These are phyloP conservation scores for Cryphonectria carpinicola DNA, from an alignment of 2,329 filamentous ascomycete genomes.

Conservation along the genomic window DNA sequence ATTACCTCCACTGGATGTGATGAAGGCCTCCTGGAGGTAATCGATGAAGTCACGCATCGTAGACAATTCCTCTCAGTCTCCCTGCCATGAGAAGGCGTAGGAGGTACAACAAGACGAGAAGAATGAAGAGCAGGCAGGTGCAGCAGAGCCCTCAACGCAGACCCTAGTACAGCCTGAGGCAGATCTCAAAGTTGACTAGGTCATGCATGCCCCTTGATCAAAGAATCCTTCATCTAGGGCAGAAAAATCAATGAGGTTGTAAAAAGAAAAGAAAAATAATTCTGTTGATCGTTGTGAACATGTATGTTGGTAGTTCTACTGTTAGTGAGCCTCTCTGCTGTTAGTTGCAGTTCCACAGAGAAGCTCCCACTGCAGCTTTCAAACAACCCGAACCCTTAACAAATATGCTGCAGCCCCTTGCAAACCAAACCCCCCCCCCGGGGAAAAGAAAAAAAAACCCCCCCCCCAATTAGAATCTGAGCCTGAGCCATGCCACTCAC, in stretches of 20 bases:
- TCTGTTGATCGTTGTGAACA: background rate
- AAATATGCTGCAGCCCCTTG: background rate
- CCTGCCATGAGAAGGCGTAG: background rate
- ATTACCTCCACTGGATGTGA: constrained; percentile 29
- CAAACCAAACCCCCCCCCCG: too few relatives aligned
- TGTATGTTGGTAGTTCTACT: background rate
- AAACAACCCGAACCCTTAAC: background rate
- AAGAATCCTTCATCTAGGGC: background rate
- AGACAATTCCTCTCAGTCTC: constrained; percentile 7
- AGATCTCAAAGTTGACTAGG: background rate
- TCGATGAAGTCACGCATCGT: constrained; percentile 27
- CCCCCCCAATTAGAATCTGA: background rate
- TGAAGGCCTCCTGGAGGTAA: constrained; percentile 28
- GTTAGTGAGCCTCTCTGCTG: background rate
- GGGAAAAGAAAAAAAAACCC: background rate
- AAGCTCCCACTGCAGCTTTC: background rate
- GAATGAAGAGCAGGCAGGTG: background rate
- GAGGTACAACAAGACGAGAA: background rate
- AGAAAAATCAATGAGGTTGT: background rate
- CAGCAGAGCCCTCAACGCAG: background rate
- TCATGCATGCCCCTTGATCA: background rate
- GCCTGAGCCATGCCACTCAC: background rate
- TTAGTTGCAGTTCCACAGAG: background rate
- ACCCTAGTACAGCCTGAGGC: background rate
- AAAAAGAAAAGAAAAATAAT: background rate